Conservation (phyloP, 1,284 basidiomycete species). For the Violaceomyces palustris region DNA sequence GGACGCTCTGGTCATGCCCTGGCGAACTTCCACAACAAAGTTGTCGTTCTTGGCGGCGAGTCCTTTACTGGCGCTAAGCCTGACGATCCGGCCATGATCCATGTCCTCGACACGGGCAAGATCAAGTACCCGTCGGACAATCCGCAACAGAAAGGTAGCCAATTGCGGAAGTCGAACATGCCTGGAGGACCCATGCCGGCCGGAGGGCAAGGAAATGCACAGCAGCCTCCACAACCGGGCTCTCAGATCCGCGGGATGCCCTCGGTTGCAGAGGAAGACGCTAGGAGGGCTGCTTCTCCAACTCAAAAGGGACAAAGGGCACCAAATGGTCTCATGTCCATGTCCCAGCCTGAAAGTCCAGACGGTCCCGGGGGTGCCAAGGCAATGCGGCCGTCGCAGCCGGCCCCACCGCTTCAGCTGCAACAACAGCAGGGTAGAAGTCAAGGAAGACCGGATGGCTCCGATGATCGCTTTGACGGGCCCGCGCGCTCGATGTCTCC, state of each 20-base stretch:
- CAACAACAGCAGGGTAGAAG: too few species aligned
- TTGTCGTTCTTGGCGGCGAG: conserved; percentile 92
- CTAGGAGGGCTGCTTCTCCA: too few species aligned
- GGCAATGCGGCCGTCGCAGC: too few species aligned
- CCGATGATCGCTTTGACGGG: too few species aligned
- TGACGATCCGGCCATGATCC: conserved; percentile 77
- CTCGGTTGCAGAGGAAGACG: conserved; percentile 17
- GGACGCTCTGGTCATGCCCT: conserved; percentile 92
- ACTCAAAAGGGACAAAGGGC: too few species aligned
- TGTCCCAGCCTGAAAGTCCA: too few species aligned
- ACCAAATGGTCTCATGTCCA: too few species aligned
- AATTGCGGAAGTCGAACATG: conserved; percentile 19
- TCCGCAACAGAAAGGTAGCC: conserved; percentile 16
- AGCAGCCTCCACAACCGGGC: conserved; percentile 6
- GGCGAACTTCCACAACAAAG: conserved; percentile 79
- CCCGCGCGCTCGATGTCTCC: too few species aligned
- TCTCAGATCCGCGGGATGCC: conserved; percentile 21
- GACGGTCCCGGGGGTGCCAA: too few species aligned
- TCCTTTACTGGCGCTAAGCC: conserved; percentile 66
- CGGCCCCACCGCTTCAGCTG: not conserved
- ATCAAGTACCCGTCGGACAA: conserved; percentile 52
- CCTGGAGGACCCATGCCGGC: conserved; percentile 2
- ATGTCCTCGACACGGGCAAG: conserved; percentile 59
- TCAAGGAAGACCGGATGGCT: too few species aligned
- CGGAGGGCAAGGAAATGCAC: not conserved